Evolutionary conservation across 1,284 basidiomycete genomes (phyloP).

Genomic region (Gomphus sp.): DNA sequence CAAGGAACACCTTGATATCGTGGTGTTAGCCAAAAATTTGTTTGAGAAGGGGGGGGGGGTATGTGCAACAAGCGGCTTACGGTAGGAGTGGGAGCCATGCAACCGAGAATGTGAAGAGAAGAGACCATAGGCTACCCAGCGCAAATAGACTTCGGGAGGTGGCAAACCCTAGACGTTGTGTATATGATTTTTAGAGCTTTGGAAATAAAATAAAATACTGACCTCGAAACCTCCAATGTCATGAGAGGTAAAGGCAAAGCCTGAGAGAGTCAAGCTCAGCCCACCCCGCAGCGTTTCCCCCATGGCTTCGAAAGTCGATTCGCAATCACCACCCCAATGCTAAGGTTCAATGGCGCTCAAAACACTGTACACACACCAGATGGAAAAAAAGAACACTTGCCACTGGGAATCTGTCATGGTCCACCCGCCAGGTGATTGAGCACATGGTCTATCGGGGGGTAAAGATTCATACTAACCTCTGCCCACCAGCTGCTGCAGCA

Average conservation of each 20-base stretch:
- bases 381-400: conserved; percentile 12
- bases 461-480: conserved; percentile 34
- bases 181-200: neutral
- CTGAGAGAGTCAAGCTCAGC: conserved; percentile 55
- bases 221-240: conserved; percentile 71
- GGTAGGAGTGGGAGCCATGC: conserved; percentile 63
- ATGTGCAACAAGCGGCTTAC: conserved; percentile 19
- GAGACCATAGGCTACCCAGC: conserved; percentile 68
- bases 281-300: conserved; percentile 62
- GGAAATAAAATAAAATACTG: neutral
- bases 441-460: neutral
- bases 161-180: conserved; percentile 42
- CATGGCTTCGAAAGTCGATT: conserved; percentile 73
- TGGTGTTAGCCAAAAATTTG: too few relatives aligned
- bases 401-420: conserved; percentile 28
- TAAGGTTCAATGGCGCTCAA: conserved; percentile 23
- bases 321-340: conserved; percentile 74
- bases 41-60: too few relatives aligned
- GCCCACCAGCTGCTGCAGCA: conserved; percentile 56
- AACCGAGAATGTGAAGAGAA: conserved; percentile 65
- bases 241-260: conserved; percentile 64
- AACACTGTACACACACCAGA: neutral
- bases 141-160: conserved; percentile 59
- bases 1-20: too few relatives aligned
- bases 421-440: neutral